Conservation (phyloP, 768 basidiomycete species). For the Kwoniella pini region DNA sequence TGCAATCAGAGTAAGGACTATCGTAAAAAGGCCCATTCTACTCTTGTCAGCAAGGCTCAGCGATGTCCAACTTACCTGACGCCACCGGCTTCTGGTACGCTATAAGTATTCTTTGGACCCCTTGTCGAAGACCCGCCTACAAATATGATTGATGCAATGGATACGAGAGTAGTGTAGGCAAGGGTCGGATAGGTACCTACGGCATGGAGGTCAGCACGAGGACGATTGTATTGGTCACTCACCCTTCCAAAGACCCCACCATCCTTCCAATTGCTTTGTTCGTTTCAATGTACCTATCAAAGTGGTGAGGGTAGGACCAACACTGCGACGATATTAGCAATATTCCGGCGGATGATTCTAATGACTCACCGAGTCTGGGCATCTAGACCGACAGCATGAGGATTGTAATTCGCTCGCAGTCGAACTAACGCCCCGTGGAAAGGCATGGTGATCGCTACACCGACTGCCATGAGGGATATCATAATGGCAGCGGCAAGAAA, state of each 20-base stretch:
- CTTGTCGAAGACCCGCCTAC: conserved; percentile 48
- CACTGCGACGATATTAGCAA: conserved; percentile 21
- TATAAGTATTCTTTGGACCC: conserved; percentile 52
- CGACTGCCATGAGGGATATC: conserved; percentile 45
- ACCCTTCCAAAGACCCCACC: conserved; percentile 54
- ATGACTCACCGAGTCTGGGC: conserved; percentile 44
- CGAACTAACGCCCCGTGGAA: conserved; percentile 53
- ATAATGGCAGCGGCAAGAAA: conserved; percentile 48
- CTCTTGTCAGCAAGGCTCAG: not conserved
- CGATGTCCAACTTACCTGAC: conserved; percentile 34
- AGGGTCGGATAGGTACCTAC: conserved; percentile 49
- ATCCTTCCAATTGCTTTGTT: conserved; percentile 53
- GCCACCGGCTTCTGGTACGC: conserved; percentile 52
- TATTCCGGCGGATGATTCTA: too few relatives aligned
- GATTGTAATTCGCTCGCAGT: conserved; percentile 53
- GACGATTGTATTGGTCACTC: not conserved
- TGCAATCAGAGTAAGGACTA: conserved; percentile 49
- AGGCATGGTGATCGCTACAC: conserved; percentile 51
- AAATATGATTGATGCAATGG: conserved; percentile 52
- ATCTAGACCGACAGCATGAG: conserved; percentile 52
- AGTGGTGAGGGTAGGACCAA: conserved; percentile 51
- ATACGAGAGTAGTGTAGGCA: conserved; percentile 46
- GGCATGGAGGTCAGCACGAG: not conserved
- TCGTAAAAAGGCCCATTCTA: conserved; percentile 53
- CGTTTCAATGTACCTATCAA: conserved; percentile 47